Base-by-base conservation (phyloP, 768 basidiomycete species). In the Phylloporus sp. region DNA sequence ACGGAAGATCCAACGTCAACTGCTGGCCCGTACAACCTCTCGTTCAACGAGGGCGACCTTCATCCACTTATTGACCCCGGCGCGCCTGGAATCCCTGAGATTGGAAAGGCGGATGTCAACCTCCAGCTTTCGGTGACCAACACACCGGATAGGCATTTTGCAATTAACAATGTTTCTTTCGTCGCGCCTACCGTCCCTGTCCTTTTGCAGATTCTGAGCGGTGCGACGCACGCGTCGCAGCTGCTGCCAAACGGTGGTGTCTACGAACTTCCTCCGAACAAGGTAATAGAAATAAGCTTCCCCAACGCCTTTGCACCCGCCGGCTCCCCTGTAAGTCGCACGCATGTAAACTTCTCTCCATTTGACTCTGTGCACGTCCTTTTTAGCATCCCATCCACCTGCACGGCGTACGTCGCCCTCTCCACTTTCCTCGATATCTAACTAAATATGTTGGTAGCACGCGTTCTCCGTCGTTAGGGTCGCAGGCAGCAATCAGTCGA, bases 171-270 rank as follows among this genome's bases (percentile, higher is more conserved):
- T 7, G 52, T 46, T 17, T 49, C 69, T 9, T 80, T 59, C 46
- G 20, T 56, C 5, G 52, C 65, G 4, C 76, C 79, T 0, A 58
- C 66, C 0, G 63, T 74, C 1, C 79, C 81, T 0, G 46, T 47
- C 11, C 32, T 47, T 26, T 39, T 47, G 10, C 46, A 47, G n/a
- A 47, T 47, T n/a, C 46, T 82, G 24, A 79, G 74, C 41, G 81
- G 81, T 0, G 72, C 71, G 0, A 57, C 54, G 18, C 62, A 67
- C 7, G 66, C 79, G 0, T 61, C 66, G 17, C 65, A 76, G 1
- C 60, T 83, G 10, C 55, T 82, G 3, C 81, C 79, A 0, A n/a
- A 44, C 0, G 79, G 78, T 6, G 69, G 69, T 13, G 64, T 81
- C 6, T 76, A 74, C 51, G 47, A 57, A 0, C 67, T 82, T 5